Evolutionary conservation across 2,329 filamentous ascomycete species (phyloP), one percentile per base, ranked within the genome.

Genomic region (Alternaria sp.): DNA sequence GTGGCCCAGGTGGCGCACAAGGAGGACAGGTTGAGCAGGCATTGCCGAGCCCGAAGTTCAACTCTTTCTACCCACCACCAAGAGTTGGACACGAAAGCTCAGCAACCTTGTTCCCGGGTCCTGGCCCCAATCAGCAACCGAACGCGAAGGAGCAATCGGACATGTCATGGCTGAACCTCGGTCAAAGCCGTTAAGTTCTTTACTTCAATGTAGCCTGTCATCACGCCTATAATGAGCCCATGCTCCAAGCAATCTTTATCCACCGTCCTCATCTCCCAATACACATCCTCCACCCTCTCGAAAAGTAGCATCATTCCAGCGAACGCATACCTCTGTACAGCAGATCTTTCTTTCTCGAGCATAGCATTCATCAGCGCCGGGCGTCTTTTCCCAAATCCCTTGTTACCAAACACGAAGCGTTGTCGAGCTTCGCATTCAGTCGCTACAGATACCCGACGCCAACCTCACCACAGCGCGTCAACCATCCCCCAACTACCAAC

Each of bases 151-250:
- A 61, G 48, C 68, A 74, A 36, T 85, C 48, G 81, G 91, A 93
- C 75, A 91, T 93, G 89, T 92, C 89, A 78, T 94, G 91, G 91
- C 79, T 94, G 64, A 93, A 93, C 72, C 82, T 93, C 18, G 88
- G 88, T 47, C 85, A 71, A 44, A 72, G 68, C 41, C 71, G 70
- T 61, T 72, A 68, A 55, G 36, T 18, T 14, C 44, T 20, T 42
- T 24, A 38, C 2, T 38, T 44, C 46, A 39, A 38, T 24, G 7
- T 46, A 26, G 43, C 32, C 44, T n/a, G 46, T 7, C 20, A 32
- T 60, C 34, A 61, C 38, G 41, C 51, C 56, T 41, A 41, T 57
- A 46, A 59, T 55, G 59, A 55, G 49, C 54, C 52, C 43, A 59
- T 53, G 55, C 56, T 55, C 54, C 46, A 55, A 46, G 56, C 44